Base-by-base conservation (phyloP, 2,329 filamentous ascomycete genomes). In the Podosphaera aphanis region DNA sequence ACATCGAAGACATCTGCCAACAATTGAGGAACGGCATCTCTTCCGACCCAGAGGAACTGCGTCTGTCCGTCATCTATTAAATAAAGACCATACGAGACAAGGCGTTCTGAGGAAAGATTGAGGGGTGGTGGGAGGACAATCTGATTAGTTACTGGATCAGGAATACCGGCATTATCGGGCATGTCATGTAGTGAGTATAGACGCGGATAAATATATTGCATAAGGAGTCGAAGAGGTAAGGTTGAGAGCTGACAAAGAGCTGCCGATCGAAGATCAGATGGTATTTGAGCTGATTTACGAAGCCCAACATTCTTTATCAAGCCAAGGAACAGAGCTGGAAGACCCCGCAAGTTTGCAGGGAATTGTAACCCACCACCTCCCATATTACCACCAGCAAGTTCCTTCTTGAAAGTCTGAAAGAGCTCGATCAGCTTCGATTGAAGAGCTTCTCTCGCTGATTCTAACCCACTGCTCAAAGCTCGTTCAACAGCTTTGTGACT, bases 401-500 rank as follows among this genome's bases (percentile, higher is more conserved):
- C 90, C 66, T 95, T 95, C 64, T 85, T 82, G 67, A 94, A 98
- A 0, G 88, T 95, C 61, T 88, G 80, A 49, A 98, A 68, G 43
- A 98, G 73, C 65, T 98, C 90, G 23, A 85, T 80, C 37, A 93
- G 68, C 70, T 98, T 98, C 52, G 78, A 75, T 61, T 94, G 85
- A 38, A 95, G 69, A 41, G 84, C 80, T 62, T 98, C 90, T 37
- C 90, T 73, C 44, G 90, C 90, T 42, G 84, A 79, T 55, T 98
- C 90, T 44, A 98, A 68, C 35, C 88, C 86, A 55, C 75, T 83
- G 55, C 83, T 79, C 35, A 98, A 67, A 10, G 82, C 78, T 55
- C 84, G 73, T 66, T 98, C 90, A 2, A 95, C 90, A 15, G 90
- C 90, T 67, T 95, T 95, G 71, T 98, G 90, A 55, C 81, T 88